phyloP scores from a whole-genome alignment of 2,329 filamentous ascomycete genomes.

The Xylariaceae sp. region DNA sequence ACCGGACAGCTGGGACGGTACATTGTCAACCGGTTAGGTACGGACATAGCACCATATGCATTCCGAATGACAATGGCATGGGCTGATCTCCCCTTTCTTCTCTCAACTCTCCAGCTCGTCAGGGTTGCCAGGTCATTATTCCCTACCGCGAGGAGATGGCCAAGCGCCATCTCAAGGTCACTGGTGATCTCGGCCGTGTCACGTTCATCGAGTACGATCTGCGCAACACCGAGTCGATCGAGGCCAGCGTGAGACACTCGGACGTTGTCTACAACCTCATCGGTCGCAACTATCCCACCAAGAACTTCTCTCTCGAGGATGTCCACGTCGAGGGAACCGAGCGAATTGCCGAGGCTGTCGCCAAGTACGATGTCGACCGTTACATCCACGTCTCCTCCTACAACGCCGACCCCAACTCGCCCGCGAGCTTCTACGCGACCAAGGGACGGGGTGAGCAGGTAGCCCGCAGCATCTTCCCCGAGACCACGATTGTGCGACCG shows the following conservation, averaged over 20 bases:
- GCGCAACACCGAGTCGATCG: conserved; percentile 88
- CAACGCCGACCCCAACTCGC: conserved; percentile 74
- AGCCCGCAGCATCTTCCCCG: conserved; percentile 83
- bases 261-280: conserved; percentile 97
- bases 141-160: conserved; percentile 97
- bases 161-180: conserved; percentile 92
- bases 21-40: conserved; percentile 90
- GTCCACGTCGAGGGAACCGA: conserved; percentile 90
- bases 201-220: conserved; percentile 93
- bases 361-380: conserved; percentile 96
- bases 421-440: conserved; percentile 84
- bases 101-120: conserved; percentile 56
- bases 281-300: conserved; percentile 92
- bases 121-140: conserved; percentile 90
- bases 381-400: conserved; percentile 96
- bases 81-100: conserved; percentile 23
- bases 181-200: conserved; percentile 88
- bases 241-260: conserved; percentile 93
- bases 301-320: conserved; percentile 92
- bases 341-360: conserved; percentile 87
- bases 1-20: conserved; percentile 94
- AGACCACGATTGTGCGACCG: conserved; percentile 93
- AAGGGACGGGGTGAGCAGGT: conserved; percentile 84
- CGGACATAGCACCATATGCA: conserved; percentile 5
- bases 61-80: neutral